Evolutionary conservation across 805 yeast species (phyloP), one percentile per base, ranked within the genome.

Genomic region (Ogataea pilisensis): DNA sequence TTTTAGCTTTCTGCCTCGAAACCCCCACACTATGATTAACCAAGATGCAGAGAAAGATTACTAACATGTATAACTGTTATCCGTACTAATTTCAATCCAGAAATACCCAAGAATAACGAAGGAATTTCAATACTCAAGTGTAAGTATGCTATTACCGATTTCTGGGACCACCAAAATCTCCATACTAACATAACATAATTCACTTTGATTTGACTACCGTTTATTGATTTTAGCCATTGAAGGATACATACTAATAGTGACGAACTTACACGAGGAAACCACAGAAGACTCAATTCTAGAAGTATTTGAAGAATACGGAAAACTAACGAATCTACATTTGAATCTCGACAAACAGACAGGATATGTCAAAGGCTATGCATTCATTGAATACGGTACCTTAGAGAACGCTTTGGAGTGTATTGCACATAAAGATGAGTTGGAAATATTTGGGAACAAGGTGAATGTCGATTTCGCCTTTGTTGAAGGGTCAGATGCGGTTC

Each of bases 271-370:
- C 40, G 72, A 68, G 28, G 77, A 72, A 49, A 66, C 69, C 2
- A 50, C 70, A 8, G 77, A 72, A 37, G 76, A 70, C 35, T 73
- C 68, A 22, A 43, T 70, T 1, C 43, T 45, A 4, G 76, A 72
- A 46, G 53, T 57, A 26, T 68, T 71, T 45, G 57, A 65, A 26
- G 75, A 71, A 20, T 68, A 48, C 39, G 75, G 73, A 2, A 51
- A 44, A 11, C 62, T 72, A 9, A 54, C 57, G 24, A 60, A 61
- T 17, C 34, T 70, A 1, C 73, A 68, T 42, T 42, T 72, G 40
- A 72, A 70, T 41, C 45, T 68, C 6, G 75, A 70, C 39, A 58
- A 70, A 30, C 64, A 65, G 35, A 61, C 73, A 2, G 76, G 76
- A 3, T 68, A 62, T 45, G 69, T 57, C 13, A 66, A 64, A 45